Evolutionary conservation across 805 yeast genomes (phyloP).

Genomic region (Hanseniaspora nectarophila): DNA sequence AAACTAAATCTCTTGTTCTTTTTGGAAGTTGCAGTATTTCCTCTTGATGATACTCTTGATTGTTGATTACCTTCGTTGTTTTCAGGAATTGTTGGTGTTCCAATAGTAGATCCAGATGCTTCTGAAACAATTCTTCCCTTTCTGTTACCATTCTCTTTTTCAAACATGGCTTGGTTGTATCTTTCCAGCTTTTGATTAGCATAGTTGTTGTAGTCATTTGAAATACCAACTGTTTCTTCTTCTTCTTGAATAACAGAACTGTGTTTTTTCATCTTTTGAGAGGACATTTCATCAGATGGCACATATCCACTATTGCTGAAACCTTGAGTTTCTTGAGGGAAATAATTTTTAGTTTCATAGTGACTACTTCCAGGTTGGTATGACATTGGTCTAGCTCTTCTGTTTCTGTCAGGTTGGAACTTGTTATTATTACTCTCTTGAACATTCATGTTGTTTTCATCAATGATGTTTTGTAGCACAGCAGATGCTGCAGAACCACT

Average conservation of each 20-base stretch:
- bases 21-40: slow-evolving; percentile 2
- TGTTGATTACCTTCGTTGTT: slow-evolving; percentile 1
- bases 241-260: slow-evolving; percentile 14
- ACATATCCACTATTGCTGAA: background rate
- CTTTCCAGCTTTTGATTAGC: background rate
- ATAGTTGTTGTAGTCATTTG: background rate
- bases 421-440: slow-evolving; percentile 17
- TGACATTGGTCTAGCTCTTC: slow-evolving; percentile 73
- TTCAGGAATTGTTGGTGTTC: slow-evolving; percentile 14
- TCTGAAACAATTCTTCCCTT: slow-evolving; percentile 8
- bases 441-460: slow-evolving; percentile 34
- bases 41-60: background rate
- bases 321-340: background rate
- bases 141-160: slow-evolving; percentile 2
- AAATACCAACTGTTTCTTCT: slow-evolving; percentile 1
- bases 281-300: background rate
- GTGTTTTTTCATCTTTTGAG: slow-evolving; percentile 3
- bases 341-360: background rate
- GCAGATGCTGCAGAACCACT: slow-evolving; percentile 45
- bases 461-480: slow-evolving; percentile 63
- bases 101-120: slow-evolving; percentile 12
- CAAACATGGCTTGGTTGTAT: background rate
- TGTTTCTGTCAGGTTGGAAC: slow-evolving; percentile 32
- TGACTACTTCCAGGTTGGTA: slow-evolving; percentile 44
- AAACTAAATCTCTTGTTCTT: slow-evolving; percentile 34